Evolutionary conservation across 495 filamentous ascomycete genomes (phyloP).

Genomic region (Aspergillus cavernicola): DNA sequence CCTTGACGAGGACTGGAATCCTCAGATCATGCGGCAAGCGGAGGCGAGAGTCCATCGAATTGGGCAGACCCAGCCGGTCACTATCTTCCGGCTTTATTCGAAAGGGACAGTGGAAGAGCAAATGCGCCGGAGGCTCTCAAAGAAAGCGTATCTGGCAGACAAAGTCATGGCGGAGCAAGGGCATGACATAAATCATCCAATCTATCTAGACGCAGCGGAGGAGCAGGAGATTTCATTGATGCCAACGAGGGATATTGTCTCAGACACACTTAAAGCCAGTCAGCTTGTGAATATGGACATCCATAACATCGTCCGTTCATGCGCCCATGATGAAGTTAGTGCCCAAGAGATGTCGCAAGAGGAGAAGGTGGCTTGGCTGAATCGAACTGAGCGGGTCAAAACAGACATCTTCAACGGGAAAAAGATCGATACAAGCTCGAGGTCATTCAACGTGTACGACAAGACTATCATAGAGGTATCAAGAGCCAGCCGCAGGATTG

Average conservation of each 20-base stretch:
- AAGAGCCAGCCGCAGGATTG: constrained; percentile 36
- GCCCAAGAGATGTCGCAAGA: constrained; percentile 21
- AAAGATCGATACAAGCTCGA: constrained; percentile 23
- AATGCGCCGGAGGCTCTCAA: constrained; percentile 59
- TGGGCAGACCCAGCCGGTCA: constrained; percentile 55
- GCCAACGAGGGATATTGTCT: background rate
- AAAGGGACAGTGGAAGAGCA: constrained; percentile 61
- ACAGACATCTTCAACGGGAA: constrained; percentile 56
- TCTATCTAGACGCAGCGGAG: background rate
- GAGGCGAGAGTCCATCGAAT: constrained; percentile 59
- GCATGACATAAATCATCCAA: background rate
- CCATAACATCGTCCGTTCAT: background rate
- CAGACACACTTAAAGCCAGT: background rate
- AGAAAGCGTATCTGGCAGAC: constrained; percentile 63
- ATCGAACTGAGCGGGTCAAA: constrained; percentile 56
- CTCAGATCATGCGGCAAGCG: constrained; percentile 57
- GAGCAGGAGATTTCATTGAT: constrained; percentile 6
- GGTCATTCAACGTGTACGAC: constrained; percentile 33
- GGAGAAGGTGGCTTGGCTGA: constrained; percentile 58
- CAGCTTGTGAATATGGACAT: background rate
- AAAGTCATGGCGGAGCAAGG: constrained; percentile 51
- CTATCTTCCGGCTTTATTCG: constrained; percentile 56
- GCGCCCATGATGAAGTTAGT: background rate
- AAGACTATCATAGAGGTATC: constrained; percentile 16
- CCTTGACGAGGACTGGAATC: constrained; percentile 66